These are phyloP conservation scores for Calonectria ilicicola DNA, from an alignment of 2,329 filamentous ascomycete genomes.

Conservation along the genomic window DNA sequence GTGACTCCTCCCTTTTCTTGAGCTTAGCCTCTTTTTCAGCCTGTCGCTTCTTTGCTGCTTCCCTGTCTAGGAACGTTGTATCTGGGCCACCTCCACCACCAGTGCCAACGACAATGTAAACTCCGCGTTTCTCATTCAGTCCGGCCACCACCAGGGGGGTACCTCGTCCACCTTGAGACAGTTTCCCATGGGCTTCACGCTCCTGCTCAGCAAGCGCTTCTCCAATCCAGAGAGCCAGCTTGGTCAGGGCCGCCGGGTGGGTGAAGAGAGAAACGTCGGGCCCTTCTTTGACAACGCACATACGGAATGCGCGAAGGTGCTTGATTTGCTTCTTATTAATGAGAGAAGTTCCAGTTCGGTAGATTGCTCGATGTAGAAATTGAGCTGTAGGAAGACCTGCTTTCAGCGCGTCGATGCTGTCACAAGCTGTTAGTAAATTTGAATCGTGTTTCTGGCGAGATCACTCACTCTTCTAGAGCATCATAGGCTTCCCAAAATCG, in stretches of 20 bases:
- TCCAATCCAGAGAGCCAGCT: conserved; percentile 92
- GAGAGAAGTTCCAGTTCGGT: conserved; percentile 89
- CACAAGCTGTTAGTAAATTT: conserved; percentile 8
- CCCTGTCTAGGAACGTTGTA: conserved; percentile 75
- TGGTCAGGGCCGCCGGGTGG: conserved; percentile 91
- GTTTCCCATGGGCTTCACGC: conserved; percentile 77
- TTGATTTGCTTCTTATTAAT: conserved; percentile 95
- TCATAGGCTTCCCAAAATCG: conserved; percentile 81
- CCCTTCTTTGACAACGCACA: conserved; percentile 95
- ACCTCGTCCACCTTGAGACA: conserved; percentile 76
- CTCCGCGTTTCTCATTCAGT: conserved; percentile 85
- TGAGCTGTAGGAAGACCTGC: conserved; percentile 85
- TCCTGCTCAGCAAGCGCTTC: conserved; percentile 94
- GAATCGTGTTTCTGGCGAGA: neutral
- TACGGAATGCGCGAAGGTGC: conserved; percentile 90
- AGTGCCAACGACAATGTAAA: conserved; percentile 94
- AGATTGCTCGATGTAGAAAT: conserved; percentile 90
- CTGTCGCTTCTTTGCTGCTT: conserved; percentile 72
- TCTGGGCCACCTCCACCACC: conserved; percentile 86
- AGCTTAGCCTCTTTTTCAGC: conserved; percentile 73
- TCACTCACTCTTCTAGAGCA: conserved; percentile 74
- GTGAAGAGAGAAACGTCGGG: conserved; percentile 93
- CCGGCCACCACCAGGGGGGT: conserved; percentile 92
- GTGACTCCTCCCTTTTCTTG: conserved; percentile 70
- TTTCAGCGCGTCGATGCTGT: conserved; percentile 80